Evolutionary conservation across 73 alveolate species (phyloP).

Genomic region (Tetrahymena thermophila): DNA sequence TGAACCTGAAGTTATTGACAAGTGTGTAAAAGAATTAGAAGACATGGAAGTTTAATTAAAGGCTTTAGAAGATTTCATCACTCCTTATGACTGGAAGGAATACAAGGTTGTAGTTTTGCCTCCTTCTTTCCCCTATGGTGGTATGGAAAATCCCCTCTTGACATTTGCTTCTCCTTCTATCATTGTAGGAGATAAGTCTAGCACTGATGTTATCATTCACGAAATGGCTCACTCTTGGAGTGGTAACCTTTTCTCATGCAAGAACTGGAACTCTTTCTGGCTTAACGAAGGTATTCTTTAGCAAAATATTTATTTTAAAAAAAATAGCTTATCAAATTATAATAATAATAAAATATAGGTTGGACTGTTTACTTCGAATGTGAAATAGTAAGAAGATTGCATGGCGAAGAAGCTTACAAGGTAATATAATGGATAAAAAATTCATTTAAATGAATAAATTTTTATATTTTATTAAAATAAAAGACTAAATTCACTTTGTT

Average conservation of each 20-base stretch:
- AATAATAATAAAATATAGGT: not conserved
- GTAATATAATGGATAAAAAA: not conserved
- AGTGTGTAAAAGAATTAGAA: conserved; percentile 63
- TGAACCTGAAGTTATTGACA: conserved; percentile 72
- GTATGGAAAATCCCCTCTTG: conserved; percentile 99
- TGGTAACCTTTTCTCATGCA: conserved; percentile 94
- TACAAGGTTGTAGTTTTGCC: conserved; percentile 91
- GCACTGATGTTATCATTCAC: conserved; percentile 81
- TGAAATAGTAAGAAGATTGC: conserved; percentile 15
- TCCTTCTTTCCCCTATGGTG: conserved; percentile 96
- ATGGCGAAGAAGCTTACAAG: conserved; percentile 18
- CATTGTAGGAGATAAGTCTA: conserved; percentile 93
- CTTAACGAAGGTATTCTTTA: conserved; percentile 19
- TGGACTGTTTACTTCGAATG: conserved; percentile 21
- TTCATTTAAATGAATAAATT: not conserved
- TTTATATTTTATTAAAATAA: not conserved
- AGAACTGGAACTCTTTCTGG: conserved; percentile 82
- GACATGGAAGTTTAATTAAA: conserved; percentile 72
- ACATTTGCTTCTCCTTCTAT: conserved; percentile 93
- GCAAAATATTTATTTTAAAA: too few species aligned
- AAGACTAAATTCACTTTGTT: not conserved
- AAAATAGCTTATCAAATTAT: not conserved
- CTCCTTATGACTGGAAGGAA: conserved; percentile 93
- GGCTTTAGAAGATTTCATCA: conserved; percentile 76
- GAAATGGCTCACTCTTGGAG: conserved; percentile 98